Base-by-base conservation (phyloP, 2,329 filamentous ascomycete species). In the Paecilomyces niveus region DNA sequence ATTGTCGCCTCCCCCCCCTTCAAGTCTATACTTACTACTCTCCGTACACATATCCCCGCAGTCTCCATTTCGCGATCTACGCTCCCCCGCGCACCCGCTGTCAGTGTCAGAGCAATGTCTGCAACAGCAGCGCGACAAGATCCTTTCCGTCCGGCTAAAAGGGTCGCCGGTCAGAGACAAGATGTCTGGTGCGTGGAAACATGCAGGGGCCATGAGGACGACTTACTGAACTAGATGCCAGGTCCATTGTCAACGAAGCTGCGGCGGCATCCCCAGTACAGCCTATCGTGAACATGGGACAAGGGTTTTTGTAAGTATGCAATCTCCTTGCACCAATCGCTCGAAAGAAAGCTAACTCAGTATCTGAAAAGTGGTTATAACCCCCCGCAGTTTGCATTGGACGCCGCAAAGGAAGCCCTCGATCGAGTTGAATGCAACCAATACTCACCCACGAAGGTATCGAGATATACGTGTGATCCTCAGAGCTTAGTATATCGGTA, bases 401-500 rank as follows among this genome's bases (percentile, higher is more conserved):
- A 96, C 67, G 94, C 94, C 50, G 94, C 94, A 55, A 97, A 96
- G 76, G 80, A 88, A 45, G 92, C 93, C 45, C 83, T 99, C 55
- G 88, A 96, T 70, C 84, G 86, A 55, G 93, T 99, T 22, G 94
- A 97, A 65, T 97, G 93, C 83, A 99, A 99, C 75, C 94, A 99
- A 80, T 99, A 99, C 81, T 93, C 92, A 22, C 94, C 92, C 2
- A 97, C 94, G 21, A 94, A 92, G 81, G 81, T 83, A 74, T 54
- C 45, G 15, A 35, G 18, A 31, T 32, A 15, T 11, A 8, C 24
- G 6, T 10, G 50, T 51, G 26, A 29, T 29, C 26, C 39, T 49
- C 26, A 8, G 18, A 3, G 26, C 22, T 21, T 52, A 52, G 10
- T 21, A 15, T 52, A 3, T 29, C 24, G 3, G 31, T 33, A 11